These are phyloP conservation scores for Vitis rupestris DNA, from an alignment of 164 flowering plant genomes.

Conservation along the genomic window DNA sequence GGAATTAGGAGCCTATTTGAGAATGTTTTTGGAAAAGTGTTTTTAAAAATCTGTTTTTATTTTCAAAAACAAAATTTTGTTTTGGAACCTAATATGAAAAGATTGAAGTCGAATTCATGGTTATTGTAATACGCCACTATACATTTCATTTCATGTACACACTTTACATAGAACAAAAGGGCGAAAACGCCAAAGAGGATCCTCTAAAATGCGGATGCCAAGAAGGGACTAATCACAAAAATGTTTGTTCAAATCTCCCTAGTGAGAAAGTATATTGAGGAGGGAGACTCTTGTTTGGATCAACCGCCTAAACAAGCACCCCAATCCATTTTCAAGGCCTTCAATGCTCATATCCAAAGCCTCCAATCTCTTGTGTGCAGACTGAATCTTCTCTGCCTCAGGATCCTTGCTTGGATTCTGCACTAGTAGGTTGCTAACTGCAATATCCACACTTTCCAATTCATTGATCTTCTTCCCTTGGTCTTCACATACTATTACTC, in stretches of 20 bases:
- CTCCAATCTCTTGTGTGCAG: constrained; percentile 13
- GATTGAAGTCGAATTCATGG: too few species aligned
- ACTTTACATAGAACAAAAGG: not conserved
- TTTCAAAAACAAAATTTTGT: too few species aligned
- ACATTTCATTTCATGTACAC: too few species aligned
- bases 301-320: constrained; percentile 26
- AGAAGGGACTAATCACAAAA: too few species aligned
- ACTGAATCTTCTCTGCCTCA: constrained; percentile 17
- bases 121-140: too few species aligned
- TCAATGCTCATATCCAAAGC: constrained; percentile 22
- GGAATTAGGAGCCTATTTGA: too few species aligned
- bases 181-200: not conserved
- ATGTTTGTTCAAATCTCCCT: not conserved
- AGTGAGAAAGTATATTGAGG: constrained; percentile 25
- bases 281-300: constrained; percentile 28
- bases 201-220: constrained; percentile 26
- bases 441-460: constrained; percentile 30
- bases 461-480: constrained; percentile 24
- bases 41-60: too few species aligned
- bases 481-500: constrained; percentile 19
- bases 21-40: too few species aligned
- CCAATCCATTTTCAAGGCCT: constrained; percentile 27
- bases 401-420: constrained; percentile 14
- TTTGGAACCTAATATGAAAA: too few species aligned
- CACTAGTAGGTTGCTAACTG: constrained; percentile 13